Conservation (phyloP, 208 protist genomes). For the Novymonas esmeraldas region DNA sequence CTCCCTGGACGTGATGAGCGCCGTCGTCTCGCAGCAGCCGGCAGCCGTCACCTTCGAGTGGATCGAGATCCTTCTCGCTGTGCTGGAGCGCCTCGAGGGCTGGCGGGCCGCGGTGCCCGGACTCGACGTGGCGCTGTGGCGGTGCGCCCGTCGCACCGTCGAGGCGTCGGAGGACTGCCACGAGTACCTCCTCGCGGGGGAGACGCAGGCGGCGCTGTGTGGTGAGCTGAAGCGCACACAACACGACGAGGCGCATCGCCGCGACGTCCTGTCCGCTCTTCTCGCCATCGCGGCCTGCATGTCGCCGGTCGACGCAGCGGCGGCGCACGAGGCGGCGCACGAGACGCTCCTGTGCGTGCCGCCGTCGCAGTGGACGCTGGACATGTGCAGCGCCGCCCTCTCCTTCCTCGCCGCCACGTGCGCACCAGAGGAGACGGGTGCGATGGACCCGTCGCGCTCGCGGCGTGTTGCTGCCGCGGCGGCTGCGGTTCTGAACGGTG, state of each 20-base stretch:
- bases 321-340: not conserved
- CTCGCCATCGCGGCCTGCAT: conserved; percentile 20
- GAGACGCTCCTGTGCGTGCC: conserved; percentile 14
- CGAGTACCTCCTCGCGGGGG: conserved; percentile 61
- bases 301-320: conserved; percentile 3
- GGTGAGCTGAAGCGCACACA: conserved; percentile 24
- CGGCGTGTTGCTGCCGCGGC: not conserved
- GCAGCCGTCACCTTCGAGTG: conserved; percentile 79
- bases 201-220: conserved; percentile 26
- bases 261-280: conserved; percentile 21
- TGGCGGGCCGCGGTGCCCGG: conserved; percentile 17
- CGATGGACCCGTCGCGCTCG: not conserved
- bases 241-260: conserved; percentile 6
- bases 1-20: conserved; percentile 70
- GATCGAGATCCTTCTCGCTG: conserved; percentile 64
- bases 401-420: conserved; percentile 13
- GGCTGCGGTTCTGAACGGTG: conserved; percentile 18
- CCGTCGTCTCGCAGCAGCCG: conserved; percentile 44
- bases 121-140: conserved; percentile 39
- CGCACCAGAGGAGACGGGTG: not conserved
- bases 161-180: conserved; percentile 56
- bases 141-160: conserved; percentile 40
- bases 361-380: conserved; percentile 12
- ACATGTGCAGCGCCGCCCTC: conserved; percentile 18
- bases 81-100: conserved; percentile 21